These are phyloP conservation scores for Persicaria tinctoria DNA, from an alignment of 148 eudicot species.

Conservation along the genomic window DNA sequence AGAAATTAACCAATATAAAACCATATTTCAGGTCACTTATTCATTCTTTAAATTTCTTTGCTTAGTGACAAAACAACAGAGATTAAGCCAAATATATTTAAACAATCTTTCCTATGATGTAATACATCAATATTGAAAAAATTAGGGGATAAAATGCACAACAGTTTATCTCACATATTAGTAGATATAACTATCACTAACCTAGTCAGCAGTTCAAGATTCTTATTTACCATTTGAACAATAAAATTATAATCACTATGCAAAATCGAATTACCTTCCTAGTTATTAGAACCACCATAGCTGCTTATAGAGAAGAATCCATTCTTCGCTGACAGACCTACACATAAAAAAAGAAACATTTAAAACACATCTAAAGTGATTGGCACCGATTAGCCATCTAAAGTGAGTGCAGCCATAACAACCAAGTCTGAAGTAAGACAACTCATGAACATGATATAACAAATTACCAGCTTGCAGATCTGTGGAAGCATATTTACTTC, in stretches of 20 bases:
- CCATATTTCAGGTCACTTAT: background rate
- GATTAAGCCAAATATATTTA: no score
- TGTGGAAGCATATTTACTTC: background rate
- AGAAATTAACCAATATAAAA: background rate
- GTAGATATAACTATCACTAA: no score
- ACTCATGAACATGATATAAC: background rate
- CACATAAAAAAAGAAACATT: background rate
- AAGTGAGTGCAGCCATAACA: background rate
- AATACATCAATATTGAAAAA: no score
- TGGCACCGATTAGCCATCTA: no score
- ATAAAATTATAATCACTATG: no score
- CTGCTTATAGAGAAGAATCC: background rate
- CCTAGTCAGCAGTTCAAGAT: no score
- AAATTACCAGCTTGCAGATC: constrained; percentile 9
- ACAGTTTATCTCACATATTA: no score
- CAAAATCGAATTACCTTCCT: constrained; percentile 1
- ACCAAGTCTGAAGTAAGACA: background rate
- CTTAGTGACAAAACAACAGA: no score
- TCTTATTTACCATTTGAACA: no score
- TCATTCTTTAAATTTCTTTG: no score
- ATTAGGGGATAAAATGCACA: background rate
- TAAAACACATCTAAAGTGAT: background rate
- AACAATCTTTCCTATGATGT: background rate
- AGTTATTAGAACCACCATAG: constrained; percentile 12
- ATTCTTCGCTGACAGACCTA: constrained; percentile 6